phyloP scores from a whole-genome alignment of 2,329 filamentous ascomycete genomes.

The Scopulariopsis brevicaulis region DNA sequence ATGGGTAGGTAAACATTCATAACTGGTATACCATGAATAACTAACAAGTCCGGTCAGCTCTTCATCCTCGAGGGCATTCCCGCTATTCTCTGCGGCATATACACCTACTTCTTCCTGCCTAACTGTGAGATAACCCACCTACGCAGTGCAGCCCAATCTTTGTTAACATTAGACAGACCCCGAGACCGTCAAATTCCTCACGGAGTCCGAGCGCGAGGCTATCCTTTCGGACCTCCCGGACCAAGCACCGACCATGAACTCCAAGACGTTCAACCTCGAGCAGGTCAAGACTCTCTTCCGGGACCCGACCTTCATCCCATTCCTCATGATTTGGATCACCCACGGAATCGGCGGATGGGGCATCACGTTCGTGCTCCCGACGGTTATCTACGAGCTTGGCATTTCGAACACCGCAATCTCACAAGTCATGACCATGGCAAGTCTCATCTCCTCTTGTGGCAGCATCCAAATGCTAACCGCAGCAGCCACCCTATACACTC shows the following conservation, averaged over 20 bases:
- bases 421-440: slow-evolving; percentile 16
- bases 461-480: background rate
- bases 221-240: slow-evolving; percentile 12
- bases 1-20: slow-evolving; percentile 9
- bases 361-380: slow-evolving; percentile 15
- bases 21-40: background rate
- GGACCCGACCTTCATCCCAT: slow-evolving; percentile 12
- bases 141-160: background rate
- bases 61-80: slow-evolving; percentile 16
- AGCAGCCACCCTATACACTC: slow-evolving; percentile 10
- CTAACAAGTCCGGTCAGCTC: slow-evolving; percentile 6
- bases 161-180: slow-evolving; percentile 8
- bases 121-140: slow-evolving; percentile 8
- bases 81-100: slow-evolving; percentile 12
- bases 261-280: slow-evolving; percentile 10
- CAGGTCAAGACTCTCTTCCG: slow-evolving; percentile 12
- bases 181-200: slow-evolving; percentile 12
- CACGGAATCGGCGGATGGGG: slow-evolving; percentile 17
- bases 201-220: slow-evolving; percentile 9
- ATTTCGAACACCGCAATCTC: slow-evolving; percentile 14
- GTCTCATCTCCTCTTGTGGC: background rate
- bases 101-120: slow-evolving; percentile 13
- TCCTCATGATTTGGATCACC: slow-evolving; percentile 14
- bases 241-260: slow-evolving; percentile 11
- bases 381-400: slow-evolving; percentile 16